Base-by-base conservation (phyloP, 1,284 basidiomycete species). In the Cerioporus squamosus region DNA sequence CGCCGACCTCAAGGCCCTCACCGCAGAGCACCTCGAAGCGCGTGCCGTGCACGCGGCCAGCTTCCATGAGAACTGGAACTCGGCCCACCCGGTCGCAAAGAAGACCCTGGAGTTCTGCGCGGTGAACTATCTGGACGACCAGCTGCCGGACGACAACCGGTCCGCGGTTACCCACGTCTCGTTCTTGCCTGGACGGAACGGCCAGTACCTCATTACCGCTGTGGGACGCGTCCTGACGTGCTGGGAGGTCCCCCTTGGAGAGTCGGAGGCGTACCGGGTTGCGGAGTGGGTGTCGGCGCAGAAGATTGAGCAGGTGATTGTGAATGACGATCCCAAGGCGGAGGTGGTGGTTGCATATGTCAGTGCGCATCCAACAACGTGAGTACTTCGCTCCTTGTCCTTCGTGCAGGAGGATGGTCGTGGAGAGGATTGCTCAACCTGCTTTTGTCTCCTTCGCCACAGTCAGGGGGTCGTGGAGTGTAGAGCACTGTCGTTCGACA, bases 31-130 rank as follows among this genome's bases (percentile, higher is more conserved):
- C 51, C 70, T 77, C 53, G 75, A 77, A 62, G 61, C 68, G n/a
- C 71, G 74, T 20, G 70, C 70, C 5, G 66, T 76, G 8, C 75
- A 75, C 59, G 74, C 74, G 26, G 63, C 72, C 18, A 66, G 66
- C 42, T 73, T 76, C 62, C 72, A 77, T 60, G 67, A 70, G 52
- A 77, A 77, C 56, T 76, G 75, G 74, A 68, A 66, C 51, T 74
- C 75, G 2, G 24, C 63, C 2, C 62, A 66, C 24, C 75, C 75
- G 1, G 55, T 50, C 17, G 56, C 70, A 6, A 55, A 51, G 24
- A 60, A 64, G n/a, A 57, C 66, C 20, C 54, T 76, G 31, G 67
- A 70, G 44, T 73, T 76, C 60, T 58, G 50, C 24, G 66, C 66
- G 38, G 59, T 59, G 15, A 54, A 50, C 39, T 61, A 57, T 23